Evolutionary conservation across 257 asterid genomes (phyloP).

Genomic region (Ocimum tenuiflorum): DNA sequence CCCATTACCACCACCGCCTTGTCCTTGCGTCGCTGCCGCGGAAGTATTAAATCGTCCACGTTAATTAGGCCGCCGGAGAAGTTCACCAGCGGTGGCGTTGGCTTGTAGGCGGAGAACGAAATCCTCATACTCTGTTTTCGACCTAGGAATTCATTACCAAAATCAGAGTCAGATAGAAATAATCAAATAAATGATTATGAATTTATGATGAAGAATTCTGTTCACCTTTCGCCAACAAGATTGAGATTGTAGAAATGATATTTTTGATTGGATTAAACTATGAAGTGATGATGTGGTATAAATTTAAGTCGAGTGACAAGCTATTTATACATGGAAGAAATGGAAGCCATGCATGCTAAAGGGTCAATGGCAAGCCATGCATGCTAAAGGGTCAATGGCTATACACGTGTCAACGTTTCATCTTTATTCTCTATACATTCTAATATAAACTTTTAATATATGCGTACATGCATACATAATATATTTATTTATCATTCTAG

Average conservation of each 20-base stretch:
- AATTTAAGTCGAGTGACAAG: slow-evolving; percentile 3
- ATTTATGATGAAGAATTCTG: neutral
- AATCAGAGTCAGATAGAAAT: neutral
- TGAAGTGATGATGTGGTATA: too few relatives aligned
- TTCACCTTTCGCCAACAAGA: neutral
- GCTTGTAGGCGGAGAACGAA: slow-evolving; percentile 44
- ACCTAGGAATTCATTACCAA: slow-evolving; percentile 9
- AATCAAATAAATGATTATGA: too few relatives aligned
- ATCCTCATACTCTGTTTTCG: slow-evolving; percentile 17
- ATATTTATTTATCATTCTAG: too few relatives aligned
- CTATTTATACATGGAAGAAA: slow-evolving; percentile 24
- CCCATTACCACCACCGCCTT: slow-evolving; percentile 73
- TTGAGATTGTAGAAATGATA: too few relatives aligned
- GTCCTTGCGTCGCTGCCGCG: slow-evolving; percentile 49
- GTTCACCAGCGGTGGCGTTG: slow-evolving; percentile 32
- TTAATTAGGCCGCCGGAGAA: slow-evolving; percentile 46
- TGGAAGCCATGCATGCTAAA: slow-evolving; percentile 24
- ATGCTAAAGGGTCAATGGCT: too few relatives aligned
- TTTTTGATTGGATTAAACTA: too few relatives aligned
- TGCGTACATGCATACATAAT: too few relatives aligned
- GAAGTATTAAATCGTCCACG: slow-evolving; percentile 39
- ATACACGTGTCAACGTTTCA: slow-evolving; percentile 19
- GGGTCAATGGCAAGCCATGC: too few relatives aligned
- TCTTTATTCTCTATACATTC: too few relatives aligned
- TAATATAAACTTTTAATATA: too few relatives aligned